Evolutionary conservation across 148 eudicot genomes (phyloP), one percentile per base, ranked within the genome.

Genomic region (Selenicereus undatus): DNA sequence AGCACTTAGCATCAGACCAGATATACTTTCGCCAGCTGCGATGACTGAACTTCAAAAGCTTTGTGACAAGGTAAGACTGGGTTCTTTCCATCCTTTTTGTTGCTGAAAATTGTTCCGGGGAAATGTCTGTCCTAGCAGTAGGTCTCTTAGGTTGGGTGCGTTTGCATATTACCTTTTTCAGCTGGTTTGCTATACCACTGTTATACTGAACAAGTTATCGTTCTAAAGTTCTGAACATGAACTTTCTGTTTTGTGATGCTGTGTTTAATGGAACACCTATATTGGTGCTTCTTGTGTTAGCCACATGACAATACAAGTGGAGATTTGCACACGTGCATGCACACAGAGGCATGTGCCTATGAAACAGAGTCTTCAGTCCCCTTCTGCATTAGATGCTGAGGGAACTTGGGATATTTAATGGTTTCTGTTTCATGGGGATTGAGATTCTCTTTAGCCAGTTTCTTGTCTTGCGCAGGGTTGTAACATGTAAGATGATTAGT

Each of bases 1-100:
- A 86, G 99, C 99, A 81, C 91, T 96, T 82, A 96, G 99, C 91
- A 96, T 96, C 82, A 92, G 99, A 66, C 99, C 99, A 62, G 99
- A 96, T 84, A 91, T 96, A 84, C 83, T 96, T 71, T 96, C 99
- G 82, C 99, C 99, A 66, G 87, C 80, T 82, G 99, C 99, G 48
- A 96, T 96, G 99, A 85, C 79, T 82, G 99, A 96, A 86, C 92
- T 96, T 79, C 99, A 96, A 86, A 96, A 96, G 92, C 97, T 96
- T 48, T 96, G 99, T 81, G 99, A 96, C 82, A 96, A 96, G 98
- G 99, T 96, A 80, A 79, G 64, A 75, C 52, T 71, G 50, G 73
- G 50, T 71, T 70, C 54, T 77, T 35, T 36, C 52, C 76, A 22
- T 45, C 26, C 72, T 2, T 65, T 66, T 69, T 76, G 50, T 30